These are phyloP conservation scores for Colletotrichum orbiculare DNA, from an alignment of 2,329 filamentous ascomycete species.

Conservation along the genomic window DNA sequence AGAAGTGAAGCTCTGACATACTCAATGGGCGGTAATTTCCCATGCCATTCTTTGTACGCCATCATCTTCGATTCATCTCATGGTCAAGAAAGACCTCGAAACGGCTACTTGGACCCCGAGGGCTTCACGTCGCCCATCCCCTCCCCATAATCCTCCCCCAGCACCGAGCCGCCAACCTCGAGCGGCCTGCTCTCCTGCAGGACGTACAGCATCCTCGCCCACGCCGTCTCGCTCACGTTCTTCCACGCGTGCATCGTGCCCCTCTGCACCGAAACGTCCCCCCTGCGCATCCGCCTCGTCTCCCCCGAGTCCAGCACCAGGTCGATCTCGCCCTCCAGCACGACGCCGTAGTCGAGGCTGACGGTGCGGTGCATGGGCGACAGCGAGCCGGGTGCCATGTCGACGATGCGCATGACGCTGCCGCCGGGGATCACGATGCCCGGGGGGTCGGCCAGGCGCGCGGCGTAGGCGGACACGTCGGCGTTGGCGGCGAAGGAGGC, in stretches of 20 bases:
- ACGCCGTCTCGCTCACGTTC: constrained; percentile 55
- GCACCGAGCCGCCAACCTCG: constrained; percentile 22
- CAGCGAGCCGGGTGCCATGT: constrained; percentile 54
- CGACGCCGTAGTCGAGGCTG: constrained; percentile 66
- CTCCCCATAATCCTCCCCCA: constrained; percentile 37
- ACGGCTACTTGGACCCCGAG: constrained; percentile 4
- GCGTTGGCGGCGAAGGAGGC: constrained; percentile 35
- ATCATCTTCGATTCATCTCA: too few species aligned
- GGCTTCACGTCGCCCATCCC: constrained; percentile 39
- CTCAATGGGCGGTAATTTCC: too few species aligned
- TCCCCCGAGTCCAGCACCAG: constrained; percentile 64
- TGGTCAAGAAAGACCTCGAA: too few species aligned
- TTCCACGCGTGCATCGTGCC: constrained; percentile 66
- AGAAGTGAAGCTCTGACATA: too few species aligned
- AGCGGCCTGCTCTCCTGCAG: constrained; percentile 42
- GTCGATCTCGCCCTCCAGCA: constrained; percentile 65
- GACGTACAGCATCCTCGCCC: constrained; percentile 57
- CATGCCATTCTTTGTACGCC: too few species aligned
- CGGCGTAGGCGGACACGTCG: constrained; percentile 41
- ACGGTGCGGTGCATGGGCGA: constrained; percentile 63
- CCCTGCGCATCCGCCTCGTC: constrained; percentile 55
- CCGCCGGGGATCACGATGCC: constrained; percentile 49
- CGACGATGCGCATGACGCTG: constrained; percentile 59
- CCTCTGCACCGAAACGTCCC: constrained; percentile 67
- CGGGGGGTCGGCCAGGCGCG: constrained; percentile 39